Percentiles rank a stretch among this genome's conserved stretches.
phyloP scores from a whole-genome alignment of 2,329 filamentous ascomycete genomes.

The Pestalotiopsis fici region DNA sequence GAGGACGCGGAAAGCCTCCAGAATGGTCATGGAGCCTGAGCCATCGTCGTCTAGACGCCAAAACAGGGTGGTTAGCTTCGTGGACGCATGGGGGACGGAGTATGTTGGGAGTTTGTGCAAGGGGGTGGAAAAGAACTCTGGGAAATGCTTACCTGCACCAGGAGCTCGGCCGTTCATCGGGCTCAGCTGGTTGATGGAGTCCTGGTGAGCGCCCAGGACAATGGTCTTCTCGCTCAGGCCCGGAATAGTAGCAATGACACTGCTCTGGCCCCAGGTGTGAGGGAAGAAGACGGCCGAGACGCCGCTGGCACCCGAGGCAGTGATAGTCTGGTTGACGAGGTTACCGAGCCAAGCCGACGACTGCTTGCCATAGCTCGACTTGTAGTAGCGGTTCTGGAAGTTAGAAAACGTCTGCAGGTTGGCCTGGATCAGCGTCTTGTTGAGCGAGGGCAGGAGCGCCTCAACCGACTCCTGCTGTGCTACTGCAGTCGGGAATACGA shows the following conservation, averaged over 20 bases:
- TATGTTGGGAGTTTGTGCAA: too few species aligned
- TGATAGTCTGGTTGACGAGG: slow-evolving; percentile 64
- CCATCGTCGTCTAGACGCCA: slow-evolving; percentile 67
- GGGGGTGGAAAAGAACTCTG: too few species aligned
- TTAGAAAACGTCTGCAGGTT: slow-evolving; percentile 67
- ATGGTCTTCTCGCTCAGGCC: slow-evolving; percentile 73
- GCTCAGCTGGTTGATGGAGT: slow-evolving; percentile 77
- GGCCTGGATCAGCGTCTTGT: slow-evolving; percentile 64
- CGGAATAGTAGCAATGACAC: slow-evolving; percentile 79
- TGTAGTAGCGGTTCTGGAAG: slow-evolving; percentile 71
- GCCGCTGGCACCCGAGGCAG: slow-evolving; percentile 59
- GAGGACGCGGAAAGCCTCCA: slow-evolving; percentile 75
- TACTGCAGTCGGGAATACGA: slow-evolving; percentile 58
- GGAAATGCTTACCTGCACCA: slow-evolving; percentile 46
- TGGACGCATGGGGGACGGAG: not conserved
- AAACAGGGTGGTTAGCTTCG: not conserved
- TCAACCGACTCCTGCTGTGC: slow-evolving; percentile 57
- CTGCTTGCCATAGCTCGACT: slow-evolving; percentile 64
- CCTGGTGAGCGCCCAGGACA: slow-evolving; percentile 77
- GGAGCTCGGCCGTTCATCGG: slow-evolving; percentile 71
- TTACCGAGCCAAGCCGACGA: slow-evolving; percentile 74
- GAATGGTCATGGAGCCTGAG: slow-evolving; percentile 75
- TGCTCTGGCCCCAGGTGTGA: slow-evolving; percentile 75
- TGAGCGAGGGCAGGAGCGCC: slow-evolving; percentile 59
- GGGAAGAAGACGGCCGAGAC: slow-evolving; percentile 65